phyloP scores from a whole-genome alignment of 495 filamentous ascomycete genomes.

The Niebla homalea region DNA sequence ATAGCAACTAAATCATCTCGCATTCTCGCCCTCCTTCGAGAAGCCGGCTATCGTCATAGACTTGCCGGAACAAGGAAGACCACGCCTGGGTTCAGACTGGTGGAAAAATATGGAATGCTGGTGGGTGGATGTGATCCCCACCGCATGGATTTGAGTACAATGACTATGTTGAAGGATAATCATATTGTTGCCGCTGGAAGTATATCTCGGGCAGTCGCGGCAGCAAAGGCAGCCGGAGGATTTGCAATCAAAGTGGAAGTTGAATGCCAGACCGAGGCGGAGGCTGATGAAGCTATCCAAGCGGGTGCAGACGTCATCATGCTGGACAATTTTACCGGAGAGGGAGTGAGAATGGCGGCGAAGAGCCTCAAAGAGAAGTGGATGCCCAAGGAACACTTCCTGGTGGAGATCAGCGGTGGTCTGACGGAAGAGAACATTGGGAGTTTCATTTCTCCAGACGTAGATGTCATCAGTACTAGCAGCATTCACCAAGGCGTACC shows the following conservation, averaged over 20 bases:
- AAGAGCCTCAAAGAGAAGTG: conserved; percentile 52
- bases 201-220: conserved; percentile 69
- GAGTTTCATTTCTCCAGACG: conserved; percentile 68
- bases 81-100: conserved; percentile 85
- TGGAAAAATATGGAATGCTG: conserved; percentile 97
- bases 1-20: conserved; percentile 57
- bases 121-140: conserved; percentile 86
- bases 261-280: conserved; percentile 73
- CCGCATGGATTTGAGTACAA: conserved; percentile 77
- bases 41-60: conserved; percentile 62
- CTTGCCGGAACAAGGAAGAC: conserved; percentile 95
- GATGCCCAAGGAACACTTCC: conserved; percentile 34
- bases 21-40: conserved; percentile 39
- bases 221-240: conserved; percentile 73
- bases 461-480: conserved; percentile 91
- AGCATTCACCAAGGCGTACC: conserved; percentile 90
- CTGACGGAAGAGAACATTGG: conserved; percentile 74
- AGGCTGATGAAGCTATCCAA: conserved; percentile 78
- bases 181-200: conserved; percentile 77
- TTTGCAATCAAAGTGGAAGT: conserved; percentile 93
- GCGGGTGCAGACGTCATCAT: conserved; percentile 93
- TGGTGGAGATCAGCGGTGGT: conserved; percentile 88
- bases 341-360: conserved; percentile 60
- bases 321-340: conserved; percentile 83
- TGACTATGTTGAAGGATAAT: conserved; percentile 99